phyloP scores from a whole-genome alignment of 441 rosid genomes.

The Rhodomyrtus psidioides region DNA sequence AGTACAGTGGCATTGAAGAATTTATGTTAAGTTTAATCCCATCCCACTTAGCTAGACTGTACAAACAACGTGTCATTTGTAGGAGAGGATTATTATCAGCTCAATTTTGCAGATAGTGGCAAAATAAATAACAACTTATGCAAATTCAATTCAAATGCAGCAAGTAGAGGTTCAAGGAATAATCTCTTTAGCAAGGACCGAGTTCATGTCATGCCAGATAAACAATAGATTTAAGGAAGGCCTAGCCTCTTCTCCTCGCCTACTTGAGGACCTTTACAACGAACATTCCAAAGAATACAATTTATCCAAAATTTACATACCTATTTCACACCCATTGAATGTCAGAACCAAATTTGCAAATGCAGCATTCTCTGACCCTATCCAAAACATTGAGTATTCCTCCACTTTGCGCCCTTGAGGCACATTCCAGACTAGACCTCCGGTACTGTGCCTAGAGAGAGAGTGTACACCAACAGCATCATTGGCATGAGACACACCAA shows the following conservation, averaged over 20 bases:
- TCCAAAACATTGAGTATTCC: constrained; percentile 64
- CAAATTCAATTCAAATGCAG: neutral
- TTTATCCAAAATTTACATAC: constrained; percentile 22
- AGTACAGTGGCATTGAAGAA: neutral
- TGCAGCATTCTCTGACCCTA: constrained; percentile 72
- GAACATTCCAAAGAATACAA: neutral
- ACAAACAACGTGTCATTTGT: neutral
- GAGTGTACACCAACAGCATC: constrained; percentile 13
- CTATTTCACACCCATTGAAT: constrained; percentile 76
- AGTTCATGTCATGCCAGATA: neutral
- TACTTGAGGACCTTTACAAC: neutral
- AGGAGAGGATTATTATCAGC: neutral
- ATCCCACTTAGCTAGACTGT: neutral
- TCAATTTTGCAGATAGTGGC: neutral
- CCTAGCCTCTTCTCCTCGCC: neutral
- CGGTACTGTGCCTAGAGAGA: constrained; percentile 31
- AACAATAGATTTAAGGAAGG: neutral
- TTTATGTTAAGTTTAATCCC: neutral
- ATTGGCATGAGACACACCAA: constrained; percentile 5
- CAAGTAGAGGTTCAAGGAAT: neutral
- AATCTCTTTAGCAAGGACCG: neutral
- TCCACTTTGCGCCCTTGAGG: constrained; percentile 57
- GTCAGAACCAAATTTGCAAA: constrained; percentile 72
- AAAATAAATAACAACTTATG: neutral
- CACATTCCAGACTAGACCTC: constrained; percentile 78